Evolutionary conservation across 2,329 filamentous ascomycete genomes (phyloP).

Genomic region (Xylaria hypoxylon): DNA sequence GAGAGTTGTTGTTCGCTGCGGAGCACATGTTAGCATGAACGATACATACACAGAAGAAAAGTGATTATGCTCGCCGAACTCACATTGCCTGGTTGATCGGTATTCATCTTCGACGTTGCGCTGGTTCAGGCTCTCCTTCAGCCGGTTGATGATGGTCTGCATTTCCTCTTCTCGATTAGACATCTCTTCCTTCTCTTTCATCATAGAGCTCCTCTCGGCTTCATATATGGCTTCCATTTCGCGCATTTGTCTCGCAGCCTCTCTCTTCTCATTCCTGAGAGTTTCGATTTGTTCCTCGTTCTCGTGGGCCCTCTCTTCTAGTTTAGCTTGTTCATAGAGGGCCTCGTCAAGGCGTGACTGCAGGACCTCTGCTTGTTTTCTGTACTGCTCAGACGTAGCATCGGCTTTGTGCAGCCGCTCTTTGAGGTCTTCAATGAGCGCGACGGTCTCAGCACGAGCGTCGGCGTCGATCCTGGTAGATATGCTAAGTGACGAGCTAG

Average conservation of each 20-base stretch:
- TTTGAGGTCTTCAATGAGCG: constrained; percentile 85
- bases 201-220: constrained; percentile 84
- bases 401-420: constrained; percentile 86
- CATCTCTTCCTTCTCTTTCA: constrained; percentile 93
- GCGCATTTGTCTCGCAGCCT: constrained; percentile 82
- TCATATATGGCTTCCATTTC: constrained; percentile 96
- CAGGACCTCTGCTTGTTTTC: constrained; percentile 86
- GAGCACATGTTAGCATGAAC: constrained; percentile 39
- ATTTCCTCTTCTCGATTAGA: constrained; percentile 87
- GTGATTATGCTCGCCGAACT: constrained; percentile 45
- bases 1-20: constrained; percentile 68
- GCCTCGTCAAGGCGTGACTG: constrained; percentile 89
- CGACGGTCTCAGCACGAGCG: constrained; percentile 81
- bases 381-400: constrained; percentile 78
- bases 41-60: background rate
- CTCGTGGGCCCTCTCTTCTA: constrained; percentile 91
- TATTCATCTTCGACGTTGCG: constrained; percentile 69
- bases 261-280: constrained; percentile 85
- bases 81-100: constrained; percentile 69
- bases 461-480: constrained; percentile 72
- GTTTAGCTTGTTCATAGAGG: constrained; percentile 80
- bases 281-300: constrained; percentile 84
- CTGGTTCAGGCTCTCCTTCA: constrained; percentile 90
- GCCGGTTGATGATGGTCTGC: constrained; percentile 86
- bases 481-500: constrained; percentile 59